Percentiles rank a stretch among this genome's conserved stretches.
Evolutionary conservation across 2,329 filamentous ascomycete species (phyloP).

Genomic region (Aspergillus luchuensis): DNA sequence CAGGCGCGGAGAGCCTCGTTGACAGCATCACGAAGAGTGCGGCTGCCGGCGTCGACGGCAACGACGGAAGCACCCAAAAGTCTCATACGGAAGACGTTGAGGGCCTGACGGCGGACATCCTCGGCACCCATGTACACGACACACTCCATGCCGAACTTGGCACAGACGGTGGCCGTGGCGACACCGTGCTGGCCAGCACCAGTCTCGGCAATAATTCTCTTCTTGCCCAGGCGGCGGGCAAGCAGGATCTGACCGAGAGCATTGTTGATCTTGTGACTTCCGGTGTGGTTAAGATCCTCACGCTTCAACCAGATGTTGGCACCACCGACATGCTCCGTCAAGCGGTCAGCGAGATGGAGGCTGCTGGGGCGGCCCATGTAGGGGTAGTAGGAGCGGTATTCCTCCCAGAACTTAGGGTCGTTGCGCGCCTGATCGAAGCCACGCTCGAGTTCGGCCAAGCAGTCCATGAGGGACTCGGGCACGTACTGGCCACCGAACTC

Average conservation of each 20-base stretch:
- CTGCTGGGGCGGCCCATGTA: slow-evolving; percentile 96
- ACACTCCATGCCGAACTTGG: slow-evolving; percentile 97
- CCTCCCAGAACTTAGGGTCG: slow-evolving; percentile 93
- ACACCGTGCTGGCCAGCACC: slow-evolving; percentile 98
- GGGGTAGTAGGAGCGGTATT: slow-evolving; percentile 92
- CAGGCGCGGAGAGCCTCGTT: slow-evolving; percentile 94
- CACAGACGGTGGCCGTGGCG: slow-evolving; percentile 93
- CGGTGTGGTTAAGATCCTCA: slow-evolving; percentile 96
- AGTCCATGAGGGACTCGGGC: slow-evolving; percentile 97
- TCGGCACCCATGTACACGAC: slow-evolving; percentile 98
- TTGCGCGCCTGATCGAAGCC: slow-evolving; percentile 87
- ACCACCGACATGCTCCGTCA: slow-evolving; percentile 86
- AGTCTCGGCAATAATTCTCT: slow-evolving; percentile 95
- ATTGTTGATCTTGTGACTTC: slow-evolving; percentile 99
- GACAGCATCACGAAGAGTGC: slow-evolving; percentile 81
- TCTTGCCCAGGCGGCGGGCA: slow-evolving; percentile 85
- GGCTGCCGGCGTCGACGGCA: slow-evolving; percentile 86
- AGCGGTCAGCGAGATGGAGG: slow-evolving; percentile 80
- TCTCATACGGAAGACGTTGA: slow-evolving; percentile 99
- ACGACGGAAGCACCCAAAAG: slow-evolving; percentile 90
- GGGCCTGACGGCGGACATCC: slow-evolving; percentile 90
- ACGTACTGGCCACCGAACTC: slow-evolving; percentile 98
- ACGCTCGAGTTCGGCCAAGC: slow-evolving; percentile 81
- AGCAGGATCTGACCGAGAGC: slow-evolving; percentile 90
- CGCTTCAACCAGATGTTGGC: slow-evolving; percentile 98